Evolutionary conservation across 2,329 filamentous ascomycete species (phyloP), one percentile per base, ranked within the genome.

Genomic region (Neobulgaria alba): DNA sequence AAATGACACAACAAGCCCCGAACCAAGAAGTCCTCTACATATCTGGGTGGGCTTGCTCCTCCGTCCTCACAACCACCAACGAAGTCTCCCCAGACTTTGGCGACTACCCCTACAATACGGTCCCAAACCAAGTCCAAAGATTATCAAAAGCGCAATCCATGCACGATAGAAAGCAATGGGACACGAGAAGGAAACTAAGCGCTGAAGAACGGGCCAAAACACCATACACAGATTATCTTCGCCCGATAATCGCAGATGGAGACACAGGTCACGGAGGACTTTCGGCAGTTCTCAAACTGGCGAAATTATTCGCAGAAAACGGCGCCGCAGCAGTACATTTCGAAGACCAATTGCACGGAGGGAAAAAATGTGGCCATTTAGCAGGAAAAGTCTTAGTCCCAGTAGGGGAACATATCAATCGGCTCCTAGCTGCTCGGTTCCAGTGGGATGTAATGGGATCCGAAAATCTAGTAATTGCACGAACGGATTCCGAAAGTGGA

Each of bases 401-500:
- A 0, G 79, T 89, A 1, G 85, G 88, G 46, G 92, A 96, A 61
- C 92, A 98, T 67, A 94, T 96, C 70, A 95, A 95, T 67, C 82
- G 92, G 19, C 77, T 98, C 3, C 81, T 88, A 15, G 89, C 92
- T 2, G 81, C 90, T 3, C 81, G 92, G 45, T 95, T 95, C 67
- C 92, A 98, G 60, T 98, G 90, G 90, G 92, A 98, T 57, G 73
- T 95, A 54, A 96, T 98, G 90, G 92, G 90, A 34, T 81, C 78
- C 38, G 92, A 98, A 67, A 96, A 94, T 61, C 73, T 96, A 3
- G 79, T 96, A 31, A 92, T 98, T 59, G 92, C 92, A 2, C 81
- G 92, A 43, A 96, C 92, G 1, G 92, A 98, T 63, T 93, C 88
- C 1, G 92, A 96, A 64, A 94, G 86, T 47, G 92, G 90, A 33